Percentiles rank a stretch among this genome's conserved stretches.
Evolutionary conservation across 805 yeast species (phyloP).

Genomic region (Starmerella roubikii): DNA sequence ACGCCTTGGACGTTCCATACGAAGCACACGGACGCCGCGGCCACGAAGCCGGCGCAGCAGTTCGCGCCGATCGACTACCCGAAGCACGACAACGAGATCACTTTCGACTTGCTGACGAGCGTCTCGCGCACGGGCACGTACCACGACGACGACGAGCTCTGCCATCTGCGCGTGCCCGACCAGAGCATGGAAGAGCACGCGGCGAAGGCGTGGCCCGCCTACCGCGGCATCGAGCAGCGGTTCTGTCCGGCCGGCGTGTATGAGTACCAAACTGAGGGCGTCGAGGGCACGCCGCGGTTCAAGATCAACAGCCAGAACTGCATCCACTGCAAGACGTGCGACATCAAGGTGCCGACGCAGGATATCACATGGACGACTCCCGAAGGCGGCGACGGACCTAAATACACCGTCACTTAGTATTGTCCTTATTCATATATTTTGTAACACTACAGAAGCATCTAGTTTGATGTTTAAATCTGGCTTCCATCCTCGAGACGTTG

Average conservation of each 20-base stretch:
- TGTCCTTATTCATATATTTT: too few species aligned
- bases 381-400: constrained; percentile 98
- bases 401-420: constrained; percentile 67
- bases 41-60: constrained; percentile 54
- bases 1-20: constrained; percentile 81
- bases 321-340: constrained; percentile 97
- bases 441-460: too few species aligned
- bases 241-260: constrained; percentile 99
- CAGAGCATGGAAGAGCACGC: constrained; percentile 45
- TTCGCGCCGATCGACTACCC: constrained; percentile 73
- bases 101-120: constrained; percentile 87
- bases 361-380: constrained; percentile 96
- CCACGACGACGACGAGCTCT: constrained; percentile 87
- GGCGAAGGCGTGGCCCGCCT: constrained; percentile 53
- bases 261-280: constrained; percentile 52
- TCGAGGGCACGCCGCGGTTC: constrained; percentile 44
- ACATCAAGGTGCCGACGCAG: constrained; percentile 89
- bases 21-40: constrained; percentile 52
- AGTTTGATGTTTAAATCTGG: too few species aligned
- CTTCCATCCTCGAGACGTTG: too few species aligned
- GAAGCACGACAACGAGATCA: constrained; percentile 85
- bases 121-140: constrained; percentile 93
- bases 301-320: constrained; percentile 95
- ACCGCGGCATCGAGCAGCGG: constrained; percentile 74
- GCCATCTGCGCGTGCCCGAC: constrained; percentile 54